Evolutionary conservation across 768 basidiomycete genomes (phyloP).

Genomic region (Russula olivacea): DNA sequence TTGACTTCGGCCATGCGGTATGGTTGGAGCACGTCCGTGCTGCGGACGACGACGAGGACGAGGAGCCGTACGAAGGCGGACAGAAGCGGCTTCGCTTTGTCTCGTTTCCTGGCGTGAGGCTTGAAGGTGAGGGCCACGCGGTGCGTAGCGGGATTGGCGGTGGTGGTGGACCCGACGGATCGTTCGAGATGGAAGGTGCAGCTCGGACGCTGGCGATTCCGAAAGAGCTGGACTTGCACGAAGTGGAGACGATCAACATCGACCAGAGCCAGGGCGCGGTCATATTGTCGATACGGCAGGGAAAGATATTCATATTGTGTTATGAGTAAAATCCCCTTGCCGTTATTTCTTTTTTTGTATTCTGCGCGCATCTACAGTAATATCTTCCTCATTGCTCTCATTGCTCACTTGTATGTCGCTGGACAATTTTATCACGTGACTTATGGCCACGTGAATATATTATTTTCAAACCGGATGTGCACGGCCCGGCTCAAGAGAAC

Average conservation of each 20-base stretch:
- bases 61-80: constrained; percentile 28
- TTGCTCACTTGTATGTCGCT: too few relatives aligned
- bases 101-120: constrained; percentile 54
- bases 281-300: constrained; percentile 59
- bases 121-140: constrained; percentile 30
- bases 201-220: constrained; percentile 61
- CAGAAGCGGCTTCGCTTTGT: constrained; percentile 61
- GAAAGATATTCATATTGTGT: constrained; percentile 68
- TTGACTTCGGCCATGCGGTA: constrained; percentile 84
- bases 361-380: neutral
- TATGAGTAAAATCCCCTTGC: constrained; percentile 39
- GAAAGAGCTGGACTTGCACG: constrained; percentile 55
- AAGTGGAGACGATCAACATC: constrained; percentile 71
- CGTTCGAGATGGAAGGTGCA: constrained; percentile 37
- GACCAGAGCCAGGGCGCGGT: constrained; percentile 72
- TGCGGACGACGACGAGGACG: constrained; percentile 32
- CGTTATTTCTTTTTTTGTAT: neutral
- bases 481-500: too few relatives aligned
- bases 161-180: constrained; percentile 26
- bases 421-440: neutral
- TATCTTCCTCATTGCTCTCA: neutral
- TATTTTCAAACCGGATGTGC: too few relatives aligned
- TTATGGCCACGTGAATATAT: too few relatives aligned
- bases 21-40: constrained; percentile 59
- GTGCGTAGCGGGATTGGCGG: constrained; percentile 14